Conservation (phyloP, 768 basidiomycete genomes). For the Cubamyces sp. region DNA sequence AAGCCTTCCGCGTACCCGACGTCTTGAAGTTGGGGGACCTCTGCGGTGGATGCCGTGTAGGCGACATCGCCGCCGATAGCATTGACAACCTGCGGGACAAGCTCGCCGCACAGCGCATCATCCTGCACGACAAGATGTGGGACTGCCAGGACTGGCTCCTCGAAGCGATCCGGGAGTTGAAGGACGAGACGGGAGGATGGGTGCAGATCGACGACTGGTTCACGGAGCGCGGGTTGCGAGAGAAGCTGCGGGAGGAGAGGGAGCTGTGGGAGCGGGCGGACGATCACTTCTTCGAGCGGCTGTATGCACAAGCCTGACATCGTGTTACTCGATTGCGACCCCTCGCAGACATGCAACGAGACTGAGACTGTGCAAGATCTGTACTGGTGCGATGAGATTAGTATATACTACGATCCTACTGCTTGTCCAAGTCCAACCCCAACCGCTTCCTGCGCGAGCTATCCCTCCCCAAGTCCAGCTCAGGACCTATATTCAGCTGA, state of each 20-base stretch:
- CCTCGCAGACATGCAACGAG: no score
- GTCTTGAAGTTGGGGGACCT: neutral
- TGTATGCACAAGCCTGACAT: neutral
- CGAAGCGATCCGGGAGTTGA: conserved; percentile 5
- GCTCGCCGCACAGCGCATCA: neutral
- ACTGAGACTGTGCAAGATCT: no score
- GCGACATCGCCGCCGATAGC: conserved; percentile 2
- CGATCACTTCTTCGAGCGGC: conserved; percentile 4
- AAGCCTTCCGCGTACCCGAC: conserved; percentile 1
- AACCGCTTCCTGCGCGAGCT: no score
- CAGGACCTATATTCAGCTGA: no score
- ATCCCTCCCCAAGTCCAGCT: no score
- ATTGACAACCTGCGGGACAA: neutral
- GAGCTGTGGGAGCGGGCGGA: conserved; percentile 8
- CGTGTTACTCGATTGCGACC: no score
- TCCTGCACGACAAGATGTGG: conserved; percentile 9
- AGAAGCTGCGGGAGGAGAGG: conserved; percentile 11
- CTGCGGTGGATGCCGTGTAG: conserved; percentile 4
- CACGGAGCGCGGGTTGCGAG: conserved; percentile 2
- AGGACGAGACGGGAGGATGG: neutral
- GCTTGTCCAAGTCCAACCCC: no score
- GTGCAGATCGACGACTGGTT: conserved; percentile 1
- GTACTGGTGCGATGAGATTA: no score
- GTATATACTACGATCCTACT: no score
- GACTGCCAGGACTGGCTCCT: conserved; percentile 14